A percentile compares a stretch with the other conserved stretches of the same genome.
Evolutionary conservation across 768 basidiomycete genomes (phyloP).

Genomic region (Paxillus rubicundulus): DNA sequence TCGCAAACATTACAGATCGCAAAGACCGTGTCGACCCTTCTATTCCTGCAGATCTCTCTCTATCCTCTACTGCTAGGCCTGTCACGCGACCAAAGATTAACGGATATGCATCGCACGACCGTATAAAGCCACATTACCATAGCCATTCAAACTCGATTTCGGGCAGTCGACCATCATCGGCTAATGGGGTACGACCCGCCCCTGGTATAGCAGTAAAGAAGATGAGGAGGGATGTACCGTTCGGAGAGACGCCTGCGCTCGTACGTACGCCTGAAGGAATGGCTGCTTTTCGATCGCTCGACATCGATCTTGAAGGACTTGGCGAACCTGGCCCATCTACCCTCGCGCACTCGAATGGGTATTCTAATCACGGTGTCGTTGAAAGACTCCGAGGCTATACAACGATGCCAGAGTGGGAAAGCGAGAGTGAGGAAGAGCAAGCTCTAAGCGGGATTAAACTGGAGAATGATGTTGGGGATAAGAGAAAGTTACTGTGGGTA

Average conservation of each 20-base stretch:
- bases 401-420: conserved; percentile 30
- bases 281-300: conserved; percentile 60
- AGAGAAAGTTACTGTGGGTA: conserved; percentile 49
- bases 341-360: conserved; percentile 33
- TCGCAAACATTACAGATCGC: conserved; percentile 86
- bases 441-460: conserved; percentile 14
- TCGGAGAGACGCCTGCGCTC: conserved; percentile 67
- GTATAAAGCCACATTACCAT: conserved; percentile 23
- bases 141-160: conserved; percentile 2
- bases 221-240: conserved; percentile 43
- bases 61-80: conserved; percentile 17
- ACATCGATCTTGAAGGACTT: conserved; percentile 45
- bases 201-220: conserved; percentile 12
- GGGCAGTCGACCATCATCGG: conserved; percentile 7
- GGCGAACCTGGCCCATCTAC: conserved; percentile 35
- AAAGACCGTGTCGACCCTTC: conserved; percentile 73
- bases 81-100: conserved; percentile 46
- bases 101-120: conserved; percentile 32
- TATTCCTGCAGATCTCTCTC: conserved; percentile 52
- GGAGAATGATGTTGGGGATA: conserved; percentile 48
- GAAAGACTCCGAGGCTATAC: conserved; percentile 22
- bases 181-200: conserved; percentile 18
- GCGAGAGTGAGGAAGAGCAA: conserved; percentile 37
- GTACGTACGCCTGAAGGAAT: conserved; percentile 73
- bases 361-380: conserved; percentile 13